Conservation (phyloP, 257 asterid species). For the Solanum megistacrolobum region DNA sequence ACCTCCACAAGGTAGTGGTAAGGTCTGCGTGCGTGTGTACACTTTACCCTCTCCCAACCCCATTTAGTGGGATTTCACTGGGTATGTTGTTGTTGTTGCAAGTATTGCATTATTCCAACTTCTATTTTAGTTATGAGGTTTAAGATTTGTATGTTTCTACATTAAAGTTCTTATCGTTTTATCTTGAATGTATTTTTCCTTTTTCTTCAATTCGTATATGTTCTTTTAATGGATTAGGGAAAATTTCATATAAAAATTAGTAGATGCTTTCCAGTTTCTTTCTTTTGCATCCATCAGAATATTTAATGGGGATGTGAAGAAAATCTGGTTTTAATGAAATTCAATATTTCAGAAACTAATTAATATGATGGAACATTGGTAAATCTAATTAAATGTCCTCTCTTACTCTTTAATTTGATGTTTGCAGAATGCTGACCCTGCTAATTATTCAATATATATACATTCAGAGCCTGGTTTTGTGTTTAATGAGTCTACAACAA, state of each 20-base stretch:
- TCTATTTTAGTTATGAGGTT: background rate
- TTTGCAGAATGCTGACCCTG: conserved; percentile 56
- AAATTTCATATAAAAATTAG: background rate
- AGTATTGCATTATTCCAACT: background rate
- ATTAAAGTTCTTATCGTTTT: background rate
- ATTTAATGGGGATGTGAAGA: background rate
- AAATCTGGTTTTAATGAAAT: background rate
- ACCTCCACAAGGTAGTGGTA: background rate
- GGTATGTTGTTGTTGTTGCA: background rate
- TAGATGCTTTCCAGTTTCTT: background rate
- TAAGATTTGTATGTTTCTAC: background rate
- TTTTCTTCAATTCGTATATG: background rate
- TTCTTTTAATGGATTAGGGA: background rate
- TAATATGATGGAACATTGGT: background rate
- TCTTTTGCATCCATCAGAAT: background rate
- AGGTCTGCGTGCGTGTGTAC: no score
- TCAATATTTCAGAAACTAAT: background rate
- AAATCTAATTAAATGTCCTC: background rate
- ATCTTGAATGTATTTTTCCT: background rate
- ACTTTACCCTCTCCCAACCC: background rate
- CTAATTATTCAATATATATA: conserved; percentile 47
- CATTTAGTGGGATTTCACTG: background rate
- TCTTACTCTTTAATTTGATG: background rate
- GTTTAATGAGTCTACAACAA: conserved; percentile 68
- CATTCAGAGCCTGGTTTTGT: conserved; percentile 83